phyloP scores from a whole-genome alignment of 2,329 filamentous ascomycete species.

The Hysterium pulicare region DNA sequence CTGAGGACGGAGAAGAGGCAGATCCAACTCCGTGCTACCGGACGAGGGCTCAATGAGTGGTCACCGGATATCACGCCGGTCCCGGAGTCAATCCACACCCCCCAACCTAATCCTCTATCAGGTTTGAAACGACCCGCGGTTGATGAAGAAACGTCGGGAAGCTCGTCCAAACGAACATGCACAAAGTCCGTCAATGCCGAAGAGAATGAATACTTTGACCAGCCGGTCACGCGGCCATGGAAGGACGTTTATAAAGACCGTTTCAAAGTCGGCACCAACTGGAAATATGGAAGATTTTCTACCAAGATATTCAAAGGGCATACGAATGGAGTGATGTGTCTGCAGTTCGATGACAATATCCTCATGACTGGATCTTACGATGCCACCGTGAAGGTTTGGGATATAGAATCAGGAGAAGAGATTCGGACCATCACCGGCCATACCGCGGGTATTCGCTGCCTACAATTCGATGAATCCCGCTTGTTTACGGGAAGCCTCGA shows the following conservation, averaged over 20 bases:
- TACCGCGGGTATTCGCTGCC: slow-evolving; percentile 74
- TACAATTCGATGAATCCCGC: slow-evolving; percentile 91
- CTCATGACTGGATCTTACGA: slow-evolving; percentile 95
- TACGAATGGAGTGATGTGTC: slow-evolving; percentile 78
- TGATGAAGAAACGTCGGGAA: slow-evolving; percentile 21
- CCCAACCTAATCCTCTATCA: slow-evolving; percentile 13
- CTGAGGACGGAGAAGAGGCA: slow-evolving; percentile 83
- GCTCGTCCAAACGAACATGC: slow-evolving; percentile 35
- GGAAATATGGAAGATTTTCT: slow-evolving; percentile 90
- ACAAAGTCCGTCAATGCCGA: slow-evolving; percentile 24
- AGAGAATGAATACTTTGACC: slow-evolving; percentile 49
- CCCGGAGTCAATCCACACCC: slow-evolving; percentile 30
- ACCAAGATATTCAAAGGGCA: slow-evolving; percentile 83
- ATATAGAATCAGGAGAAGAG: slow-evolving; percentile 82
- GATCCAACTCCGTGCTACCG: slow-evolving; percentile 67
- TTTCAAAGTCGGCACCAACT: slow-evolving; percentile 94
- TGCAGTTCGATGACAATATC: slow-evolving; percentile 82
- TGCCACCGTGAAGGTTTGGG: slow-evolving; percentile 92
- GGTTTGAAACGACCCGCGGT: slow-evolving; percentile 29
- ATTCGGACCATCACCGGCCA: slow-evolving; percentile 83
- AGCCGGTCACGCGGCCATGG: slow-evolving; percentile 65
- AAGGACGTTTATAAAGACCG: slow-evolving; percentile 96
- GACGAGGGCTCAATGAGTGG: slow-evolving; percentile 54
- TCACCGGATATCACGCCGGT: slow-evolving; percentile 50
- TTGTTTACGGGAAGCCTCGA: slow-evolving; percentile 89